These are phyloP conservation scores for Serendipita sp. DNA, from an alignment of 1,284 basidiomycete species.

Conservation along the genomic window DNA sequence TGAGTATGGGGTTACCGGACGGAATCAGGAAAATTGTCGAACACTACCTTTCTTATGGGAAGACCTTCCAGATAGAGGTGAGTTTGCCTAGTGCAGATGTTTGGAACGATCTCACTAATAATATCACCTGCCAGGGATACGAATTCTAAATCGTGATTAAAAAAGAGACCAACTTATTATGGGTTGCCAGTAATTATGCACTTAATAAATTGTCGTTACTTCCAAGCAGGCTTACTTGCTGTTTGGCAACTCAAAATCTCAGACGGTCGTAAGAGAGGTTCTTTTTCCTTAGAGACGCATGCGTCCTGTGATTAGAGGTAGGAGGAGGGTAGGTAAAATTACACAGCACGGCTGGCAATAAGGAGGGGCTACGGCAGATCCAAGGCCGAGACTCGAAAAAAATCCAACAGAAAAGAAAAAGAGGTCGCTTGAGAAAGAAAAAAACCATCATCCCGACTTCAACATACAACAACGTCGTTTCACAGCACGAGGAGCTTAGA, in stretches of 20 bases:
- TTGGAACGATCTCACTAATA: background rate
- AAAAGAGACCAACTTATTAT: background rate
- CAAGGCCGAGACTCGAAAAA: background rate
- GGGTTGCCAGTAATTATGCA: background rate
- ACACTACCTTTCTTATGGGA: constrained; percentile 67
- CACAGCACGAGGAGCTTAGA: background rate
- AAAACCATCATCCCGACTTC: background rate
- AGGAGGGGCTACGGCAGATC: background rate
- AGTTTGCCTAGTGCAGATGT: background rate
- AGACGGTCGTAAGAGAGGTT: too few species aligned
- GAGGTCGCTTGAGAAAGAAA: background rate
- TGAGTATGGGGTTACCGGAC: constrained; percentile 85
- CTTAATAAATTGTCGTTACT: background rate
- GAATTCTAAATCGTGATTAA: constrained; percentile 39
- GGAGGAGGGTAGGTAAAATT: background rate
- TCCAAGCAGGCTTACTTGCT: background rate
- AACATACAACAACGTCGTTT: background rate
- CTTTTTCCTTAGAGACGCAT: background rate
- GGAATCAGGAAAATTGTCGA: constrained; percentile 78
- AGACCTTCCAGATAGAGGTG: constrained; percentile 59
- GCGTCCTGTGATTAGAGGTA: background rate
- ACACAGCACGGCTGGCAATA: constrained; percentile 5
- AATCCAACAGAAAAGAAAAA: background rate
- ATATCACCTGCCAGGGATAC: constrained; percentile 28
- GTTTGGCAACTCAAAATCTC: too few species aligned